Evolutionary conservation across 2,329 filamentous ascomycete species (phyloP).

Genomic region (Leptosphaerulina australis): DNA sequence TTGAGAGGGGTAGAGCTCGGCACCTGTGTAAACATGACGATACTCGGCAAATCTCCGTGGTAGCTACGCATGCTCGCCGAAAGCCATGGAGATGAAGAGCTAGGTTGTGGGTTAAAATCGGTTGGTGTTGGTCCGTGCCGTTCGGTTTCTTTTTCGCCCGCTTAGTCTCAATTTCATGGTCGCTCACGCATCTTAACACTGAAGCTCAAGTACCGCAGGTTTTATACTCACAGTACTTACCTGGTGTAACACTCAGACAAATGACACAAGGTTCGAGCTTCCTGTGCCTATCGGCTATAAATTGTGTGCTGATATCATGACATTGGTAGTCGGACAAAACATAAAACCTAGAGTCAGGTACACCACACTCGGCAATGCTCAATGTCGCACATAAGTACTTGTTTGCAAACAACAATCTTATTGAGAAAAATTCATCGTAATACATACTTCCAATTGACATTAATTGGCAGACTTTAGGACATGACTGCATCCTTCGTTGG

Average conservation of each 20-base stretch:
- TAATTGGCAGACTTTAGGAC: too few relatives aligned
- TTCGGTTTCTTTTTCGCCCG: not conserved
- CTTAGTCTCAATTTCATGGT: too few relatives aligned
- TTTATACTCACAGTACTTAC: too few relatives aligned
- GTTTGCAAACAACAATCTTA: not conserved
- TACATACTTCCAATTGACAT: too few relatives aligned
- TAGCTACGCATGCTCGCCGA: not conserved
- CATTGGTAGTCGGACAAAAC: not conserved
- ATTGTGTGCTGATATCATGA: not conserved
- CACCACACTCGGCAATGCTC: not conserved
- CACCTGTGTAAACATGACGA: not conserved
- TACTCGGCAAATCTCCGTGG: constrained; percentile 1
- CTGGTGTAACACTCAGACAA: too few relatives aligned
- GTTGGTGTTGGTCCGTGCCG: not conserved
- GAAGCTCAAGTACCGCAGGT: too few relatives aligned
- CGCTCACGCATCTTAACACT: too few relatives aligned
- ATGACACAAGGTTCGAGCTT: not conserved
- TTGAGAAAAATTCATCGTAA: not conserved
- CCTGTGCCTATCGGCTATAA: not conserved
- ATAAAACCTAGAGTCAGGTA: too few relatives aligned
- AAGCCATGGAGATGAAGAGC: not conserved
- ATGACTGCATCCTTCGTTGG: too few relatives aligned
- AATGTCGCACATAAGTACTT: not conserved
- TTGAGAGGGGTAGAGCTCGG: constrained; percentile 2
- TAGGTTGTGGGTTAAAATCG: not conserved